Conservation (phyloP, 306 rosid species). For the Aeschynomene evenia region DNA sequence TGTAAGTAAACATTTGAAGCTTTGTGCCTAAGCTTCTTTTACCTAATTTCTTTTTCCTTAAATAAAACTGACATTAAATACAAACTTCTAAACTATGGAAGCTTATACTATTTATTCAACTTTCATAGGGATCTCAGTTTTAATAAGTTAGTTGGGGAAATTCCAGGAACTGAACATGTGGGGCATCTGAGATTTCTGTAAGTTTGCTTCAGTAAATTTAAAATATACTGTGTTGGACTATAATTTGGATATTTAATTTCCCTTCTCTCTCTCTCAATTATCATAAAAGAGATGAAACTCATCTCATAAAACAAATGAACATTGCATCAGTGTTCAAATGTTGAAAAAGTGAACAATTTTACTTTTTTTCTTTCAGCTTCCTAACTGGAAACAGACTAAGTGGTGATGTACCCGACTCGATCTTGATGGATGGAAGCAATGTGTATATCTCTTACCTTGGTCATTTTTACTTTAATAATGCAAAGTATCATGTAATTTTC, state of each 20-base stretch:
- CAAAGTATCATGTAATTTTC: constrained; percentile 1
- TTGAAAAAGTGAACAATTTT: constrained; percentile 15
- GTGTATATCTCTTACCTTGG: constrained; percentile 55
- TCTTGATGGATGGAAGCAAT: constrained; percentile 65
- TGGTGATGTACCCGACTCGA: constrained; percentile 61
- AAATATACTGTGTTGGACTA: background rate
- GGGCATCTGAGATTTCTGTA: constrained; percentile 62
- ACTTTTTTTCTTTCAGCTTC: constrained; percentile 47
- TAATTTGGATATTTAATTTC: background rate
- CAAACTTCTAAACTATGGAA: background rate
- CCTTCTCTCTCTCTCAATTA: constrained; percentile 14
- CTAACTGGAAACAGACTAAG: constrained; percentile 71
- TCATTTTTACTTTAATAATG: constrained; percentile 25
- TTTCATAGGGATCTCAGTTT: constrained; percentile 79
- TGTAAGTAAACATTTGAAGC: constrained; percentile 56
- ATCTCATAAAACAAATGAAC: background rate
- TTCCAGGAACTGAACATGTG: constrained; percentile 46
- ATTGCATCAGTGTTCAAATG: constrained; percentile 27
- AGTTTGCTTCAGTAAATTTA: constrained; percentile 33
- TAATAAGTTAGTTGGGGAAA: constrained; percentile 72
- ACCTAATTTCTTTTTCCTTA: background rate
- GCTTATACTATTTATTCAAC: constrained; percentile 22
- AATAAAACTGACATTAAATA: background rate
- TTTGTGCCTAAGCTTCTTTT: background rate
- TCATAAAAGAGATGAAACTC: constrained; percentile 17